Conservation (phyloP, 2,329 filamentous ascomycete genomes). For the Fusarium sublunatum region DNA sequence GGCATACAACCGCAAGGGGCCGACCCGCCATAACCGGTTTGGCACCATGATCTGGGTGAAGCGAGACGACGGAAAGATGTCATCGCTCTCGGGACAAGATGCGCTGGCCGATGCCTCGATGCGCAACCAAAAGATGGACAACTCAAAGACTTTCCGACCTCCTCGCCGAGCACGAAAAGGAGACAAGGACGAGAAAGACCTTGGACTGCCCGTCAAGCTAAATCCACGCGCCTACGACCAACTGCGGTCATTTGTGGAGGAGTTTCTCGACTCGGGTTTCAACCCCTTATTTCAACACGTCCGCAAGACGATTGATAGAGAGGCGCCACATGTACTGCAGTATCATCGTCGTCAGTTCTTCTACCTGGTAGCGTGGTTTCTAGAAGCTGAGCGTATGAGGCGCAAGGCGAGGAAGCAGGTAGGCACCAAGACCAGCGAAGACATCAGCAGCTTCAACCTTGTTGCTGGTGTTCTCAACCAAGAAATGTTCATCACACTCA, state of each 20-base stretch:
- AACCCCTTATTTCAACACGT: constrained; percentile 90
- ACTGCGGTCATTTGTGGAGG: constrained; percentile 84
- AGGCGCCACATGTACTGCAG: constrained; percentile 82
- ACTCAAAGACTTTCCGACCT: constrained; percentile 88
- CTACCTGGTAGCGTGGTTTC: constrained; percentile 92
- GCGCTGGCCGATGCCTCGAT: constrained; percentile 78
- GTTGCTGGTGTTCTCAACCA: constrained; percentile 92
- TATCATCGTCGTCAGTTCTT: constrained; percentile 89
- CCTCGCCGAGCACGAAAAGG: constrained; percentile 73
- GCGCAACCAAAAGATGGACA: constrained; percentile 89
- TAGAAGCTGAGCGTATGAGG: constrained; percentile 83
- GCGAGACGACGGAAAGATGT: constrained; percentile 83
- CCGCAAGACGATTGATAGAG: constrained; percentile 88
- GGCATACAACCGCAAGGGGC: constrained; percentile 79
- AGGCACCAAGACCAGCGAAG: constrained; percentile 59
- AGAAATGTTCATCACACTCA: constrained; percentile 91
- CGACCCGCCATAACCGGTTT: constrained; percentile 91
- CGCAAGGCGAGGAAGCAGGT: constrained; percentile 68
- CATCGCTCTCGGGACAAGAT: constrained; percentile 89
- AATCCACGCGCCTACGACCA: constrained; percentile 79
- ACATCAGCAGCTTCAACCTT: constrained; percentile 82
- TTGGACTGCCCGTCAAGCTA: constrained; percentile 78
- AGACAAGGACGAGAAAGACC: constrained; percentile 75
- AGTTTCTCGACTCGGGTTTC: constrained; percentile 95
- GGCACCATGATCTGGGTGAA: constrained; percentile 98